Evolutionary conservation across 805 yeast genomes (phyloP), one percentile per base, ranked within the genome.

Genomic region (Brettanomyces bruxellensis): DNA sequence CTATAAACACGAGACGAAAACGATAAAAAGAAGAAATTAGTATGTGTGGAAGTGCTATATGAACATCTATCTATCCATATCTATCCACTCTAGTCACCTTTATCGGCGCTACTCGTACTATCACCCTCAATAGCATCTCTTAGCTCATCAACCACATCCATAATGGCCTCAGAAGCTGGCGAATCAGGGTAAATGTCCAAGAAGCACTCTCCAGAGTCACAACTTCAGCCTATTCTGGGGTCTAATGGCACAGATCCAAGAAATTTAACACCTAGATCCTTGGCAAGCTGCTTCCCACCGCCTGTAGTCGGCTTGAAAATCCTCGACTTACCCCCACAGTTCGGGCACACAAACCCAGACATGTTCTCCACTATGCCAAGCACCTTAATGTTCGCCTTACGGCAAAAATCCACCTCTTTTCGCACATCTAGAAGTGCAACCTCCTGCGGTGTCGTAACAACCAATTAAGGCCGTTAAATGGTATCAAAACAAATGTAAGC

Each of bases 341-440:
- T 79, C 4, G 99, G 99, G 62, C 99, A 93, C 13, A 93, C 98
- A 67, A 93, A 93, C 3, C 99, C 99, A 7, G 96, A 79, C 99
- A 93, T 93, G 63, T 93, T 93, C 62, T 93, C 99, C 18, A 93
- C 97, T 12, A 93, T 65, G 0, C 99, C 99, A 40, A 93, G 64
- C 3, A 93, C 76, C 49, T 75, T 82, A 50, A 93, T 89, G 2
- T 81, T 82, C 2, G 98, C 98, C 63, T 93, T 93, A 39, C 80
- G 73, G 64, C 99, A 93, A 57, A 93, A 93, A 60, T 91, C 95
- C 22, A 93, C 86, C 60, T 93, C 99, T 64, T 93, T 93, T 47
- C 99, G 71, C 4, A 93, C 99, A 60, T 93, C 99, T 41, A 93
- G 67, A 38, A 93, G 68, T 0, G 99, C 95, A 22, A 91, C 97